A percentile compares a stretch with the other conserved stretches of the same genome.
Conservation (phyloP, 306 rosid genomes). For the Fagus sylvatica region DNA sequence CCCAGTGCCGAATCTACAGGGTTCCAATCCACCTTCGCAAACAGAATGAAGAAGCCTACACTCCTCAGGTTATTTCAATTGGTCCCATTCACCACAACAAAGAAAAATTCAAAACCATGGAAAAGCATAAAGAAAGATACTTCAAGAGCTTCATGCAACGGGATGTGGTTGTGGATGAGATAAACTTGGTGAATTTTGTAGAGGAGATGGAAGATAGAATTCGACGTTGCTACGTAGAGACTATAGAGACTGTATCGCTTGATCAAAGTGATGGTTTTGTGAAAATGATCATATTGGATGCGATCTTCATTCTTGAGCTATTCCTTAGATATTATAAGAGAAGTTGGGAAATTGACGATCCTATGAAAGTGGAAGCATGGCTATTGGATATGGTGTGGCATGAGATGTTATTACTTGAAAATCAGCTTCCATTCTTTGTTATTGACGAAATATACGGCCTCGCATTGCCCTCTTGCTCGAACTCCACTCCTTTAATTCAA, state of each 20-base stretch:
- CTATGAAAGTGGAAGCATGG: too few relatives aligned
- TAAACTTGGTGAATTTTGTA: not conserved
- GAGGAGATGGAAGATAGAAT: not conserved
- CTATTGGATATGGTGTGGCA: too few relatives aligned
- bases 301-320: not conserved
- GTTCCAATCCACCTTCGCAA: conserved; percentile 32
- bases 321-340: not conserved
- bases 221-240: conserved; percentile 17
- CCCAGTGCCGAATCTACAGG: conserved; percentile 32
- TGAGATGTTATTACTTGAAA: too few relatives aligned
- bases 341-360: too few relatives aligned
- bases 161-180: too few relatives aligned
- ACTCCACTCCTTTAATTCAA: too few relatives aligned
- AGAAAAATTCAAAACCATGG: conserved; percentile 26
- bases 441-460: too few relatives aligned
- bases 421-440: too few relatives aligned
- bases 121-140: conserved; percentile 21
- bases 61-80: not conserved
- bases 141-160: not conserved
- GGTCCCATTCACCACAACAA: conserved; percentile 23
- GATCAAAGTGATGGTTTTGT: not conserved
- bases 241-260: not conserved
- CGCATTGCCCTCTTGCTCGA: too few relatives aligned
- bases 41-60: not conserved
- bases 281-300: not conserved